Evolutionary conservation across 2,329 filamentous ascomycete species (phyloP), one percentile per base, ranked within the genome.

Genomic region (Aspergillus piperis): DNA sequence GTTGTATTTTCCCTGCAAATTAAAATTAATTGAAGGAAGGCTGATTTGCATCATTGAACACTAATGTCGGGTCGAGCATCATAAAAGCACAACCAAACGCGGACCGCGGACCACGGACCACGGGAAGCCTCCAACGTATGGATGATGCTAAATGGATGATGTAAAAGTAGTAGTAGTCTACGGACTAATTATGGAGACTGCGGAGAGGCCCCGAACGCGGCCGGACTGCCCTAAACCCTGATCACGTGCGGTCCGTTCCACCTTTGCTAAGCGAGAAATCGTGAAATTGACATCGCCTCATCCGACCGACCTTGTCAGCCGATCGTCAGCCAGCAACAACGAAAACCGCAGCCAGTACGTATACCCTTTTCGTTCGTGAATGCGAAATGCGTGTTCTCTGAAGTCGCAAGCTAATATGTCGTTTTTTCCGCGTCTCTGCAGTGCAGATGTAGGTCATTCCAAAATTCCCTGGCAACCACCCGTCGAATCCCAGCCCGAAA

Each of bases 371-470:
- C 56, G 48, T 53, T 51, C 51, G 54, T 27, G 38, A 39, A 50
- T 62, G 32, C 55, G 57, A 55, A 25, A 58, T 63, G 51, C 52
- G 54, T 65, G 39, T 42, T 52, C 58, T 61, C 62, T 63, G 61
- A 47, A 59, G 32, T 61, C 23, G 59, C 59, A 49, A 68, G 74
- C 84, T 88, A 81, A 88, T 79, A 59, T 72, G 66, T 66, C 63
- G 64, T 63, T 71, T 71, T 72, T 73, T 67, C 63, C 61, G 66
- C 69, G 66, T 59, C 63, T 66, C 70, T 78, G 74, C 71, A 94
- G 91, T 95, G 91, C 91, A 95, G 88, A 95, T 95, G 90, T 94
- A 88, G 89, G 90, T 78, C 64, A 74, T 66, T 65, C 66, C 70
- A 66, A 68, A 64, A 58, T 61, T 4, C 47, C 44, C 23, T n/a